Conservation (phyloP, 257 asterid species). For the Eustoma russellianum region DNA sequence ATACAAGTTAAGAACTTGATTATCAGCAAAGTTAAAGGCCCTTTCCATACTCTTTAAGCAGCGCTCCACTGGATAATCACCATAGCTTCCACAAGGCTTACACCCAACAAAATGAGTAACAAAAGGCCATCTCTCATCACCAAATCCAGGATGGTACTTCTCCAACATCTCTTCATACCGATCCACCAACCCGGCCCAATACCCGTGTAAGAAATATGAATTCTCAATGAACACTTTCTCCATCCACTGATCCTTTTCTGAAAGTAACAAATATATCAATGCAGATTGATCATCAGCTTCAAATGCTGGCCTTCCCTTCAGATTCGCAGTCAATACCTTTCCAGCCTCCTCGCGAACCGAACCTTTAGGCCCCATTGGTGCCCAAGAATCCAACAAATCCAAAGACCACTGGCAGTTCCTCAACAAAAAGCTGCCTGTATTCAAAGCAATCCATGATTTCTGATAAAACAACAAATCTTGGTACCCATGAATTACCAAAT, state of each 20-base stretch:
- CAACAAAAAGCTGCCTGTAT: conserved; percentile 78
- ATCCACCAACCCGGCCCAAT: conserved; percentile 92
- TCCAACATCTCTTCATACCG: conserved; percentile 86
- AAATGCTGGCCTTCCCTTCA: conserved; percentile 86
- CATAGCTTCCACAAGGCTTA: conserved; percentile 91
- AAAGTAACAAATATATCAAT: conserved; percentile 57
- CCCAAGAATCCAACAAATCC: conserved; percentile 94
- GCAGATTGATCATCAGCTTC: conserved; percentile 99
- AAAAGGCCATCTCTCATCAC: conserved; percentile 96
- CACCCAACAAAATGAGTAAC: conserved; percentile 97
- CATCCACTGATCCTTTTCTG: conserved; percentile 64
- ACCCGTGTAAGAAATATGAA: conserved; percentile 75
- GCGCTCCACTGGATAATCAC: conserved; percentile 80
- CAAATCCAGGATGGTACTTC: conserved; percentile 82
- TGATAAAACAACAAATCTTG: conserved; percentile 62
- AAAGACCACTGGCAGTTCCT: conserved; percentile 92
- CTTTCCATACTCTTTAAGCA: conserved; percentile 92
- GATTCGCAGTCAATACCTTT: conserved; percentile 62
- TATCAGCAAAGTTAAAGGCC: conserved; percentile 90
- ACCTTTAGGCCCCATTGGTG: conserved; percentile 93
- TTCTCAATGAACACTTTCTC: conserved; percentile 74
- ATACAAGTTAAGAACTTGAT: conserved; percentile 73
- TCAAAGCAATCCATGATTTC: conserved; percentile 86
- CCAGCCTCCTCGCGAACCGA: conserved; percentile 78
- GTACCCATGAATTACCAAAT: conserved; percentile 81